Evolutionary conservation across 306 rosid species (phyloP), one percentile per base, ranked within the genome.

Genomic region (Cicer judaicum): DNA sequence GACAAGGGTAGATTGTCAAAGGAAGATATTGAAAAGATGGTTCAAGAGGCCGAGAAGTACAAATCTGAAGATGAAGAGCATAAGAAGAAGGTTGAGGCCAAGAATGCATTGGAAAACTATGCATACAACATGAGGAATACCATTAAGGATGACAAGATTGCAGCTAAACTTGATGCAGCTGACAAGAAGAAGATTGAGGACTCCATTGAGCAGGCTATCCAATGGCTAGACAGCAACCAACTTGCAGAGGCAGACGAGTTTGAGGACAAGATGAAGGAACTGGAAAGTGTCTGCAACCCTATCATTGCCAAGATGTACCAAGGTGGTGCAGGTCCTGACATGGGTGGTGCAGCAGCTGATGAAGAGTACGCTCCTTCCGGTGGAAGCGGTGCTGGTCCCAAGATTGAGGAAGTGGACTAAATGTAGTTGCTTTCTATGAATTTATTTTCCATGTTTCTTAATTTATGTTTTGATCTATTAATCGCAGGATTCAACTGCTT

Each of bases 71-170:
- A 88, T 47, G 92, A 86, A 57, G 92, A 88, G 63, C 92, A 88
- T 50, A 88, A 88, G 85, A 88, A 86, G 80, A 88, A 88, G 85
- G 92, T 86, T 0, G 92, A 88, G 44, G 66, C 85, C 44, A 88
- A 88, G 84, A 88, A 85, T 4, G 85, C 92, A 8, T 70, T 81
- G 78, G 84, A 80, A 15, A 80, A 80, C 29, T 80, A 80, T 13
- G 84, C 92, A 2, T 88, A 88, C 84, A 88, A 88, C 87, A 88
- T 88, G 92, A 84, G 92, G 83, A 88, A 88, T 68, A 88, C 92
- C 8, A 59, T 88, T n/a, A 88, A 78, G 78, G 92, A 88, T 34
- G 92, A 88, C 52, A 88, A 88, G 80, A 86, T 88, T 1, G 92
- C 85, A 0, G 92, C 78, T 7, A 88, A 88, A 40, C 84, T 88